Base-by-base conservation (phyloP, 352 stramenopile species). In the Globisporangium viniferum region DNA sequence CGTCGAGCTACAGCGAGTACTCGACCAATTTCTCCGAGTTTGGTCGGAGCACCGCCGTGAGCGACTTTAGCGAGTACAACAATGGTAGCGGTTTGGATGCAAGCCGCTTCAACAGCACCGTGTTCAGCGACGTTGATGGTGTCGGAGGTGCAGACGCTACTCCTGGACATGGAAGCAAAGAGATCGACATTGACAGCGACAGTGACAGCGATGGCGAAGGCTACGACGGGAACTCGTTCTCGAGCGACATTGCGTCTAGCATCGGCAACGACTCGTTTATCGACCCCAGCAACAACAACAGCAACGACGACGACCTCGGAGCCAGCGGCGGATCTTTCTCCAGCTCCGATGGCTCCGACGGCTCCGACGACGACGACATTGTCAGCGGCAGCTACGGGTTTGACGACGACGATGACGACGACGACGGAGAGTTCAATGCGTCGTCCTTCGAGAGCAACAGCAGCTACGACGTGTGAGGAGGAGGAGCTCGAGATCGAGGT, bases 31-130 rank as follows among this genome's bases (percentile, higher is more conserved):
- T 70, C 27, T 71, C 64, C 18, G 69, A 73, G 49, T 71, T 61
- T 10, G 59, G 48, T 33, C 69, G 69, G 2, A 51, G 27, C 10
- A 69, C 64, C 2, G 41, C 18, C 1, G 39, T 39, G 39, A 84
- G 74, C 39, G 74, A 66, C 24, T 80, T 75, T 57, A 64, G 58
- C 6, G 53, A 69, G 54, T 69, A 72, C 31, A 74, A 62, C 39
- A 58, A 5, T 59, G 27, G 18, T 18, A 48, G 15, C 9, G 14
- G 29, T 10, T 46, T 39, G 15, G 39, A 55, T 18, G 57, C n/a
- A 12, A 61, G 9, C 27, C 49, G 41, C 56, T 82, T 81, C 59
- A 58, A 78, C 35, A 85, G 73, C 66, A 68, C 68, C 14, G 75
- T 79, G 27, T 85, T 79, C 67, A 85, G 77, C 48, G 73, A 69